A percentile compares a stretch with the other conserved stretches of the same genome.
Evolutionary conservation across 2,329 filamentous ascomycete species (phyloP).

Genomic region (Aspergillus fructus): DNA sequence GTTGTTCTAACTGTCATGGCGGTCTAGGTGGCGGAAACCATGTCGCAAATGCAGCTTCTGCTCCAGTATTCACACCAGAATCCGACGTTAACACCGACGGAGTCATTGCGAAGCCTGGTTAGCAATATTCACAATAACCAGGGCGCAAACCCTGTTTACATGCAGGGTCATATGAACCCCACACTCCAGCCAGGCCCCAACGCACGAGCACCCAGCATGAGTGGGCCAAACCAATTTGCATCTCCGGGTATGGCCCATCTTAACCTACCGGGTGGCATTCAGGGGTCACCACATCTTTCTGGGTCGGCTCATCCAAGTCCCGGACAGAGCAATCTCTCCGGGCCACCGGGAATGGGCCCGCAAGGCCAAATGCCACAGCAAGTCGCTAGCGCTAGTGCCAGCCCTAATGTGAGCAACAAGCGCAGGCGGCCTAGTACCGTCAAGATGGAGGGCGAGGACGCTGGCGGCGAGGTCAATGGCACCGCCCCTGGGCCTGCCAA

Average conservation of each 20-base stretch:
- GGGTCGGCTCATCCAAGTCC: constrained; percentile 50
- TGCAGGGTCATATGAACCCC: constrained; percentile 32
- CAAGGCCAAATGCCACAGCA: constrained; percentile 57
- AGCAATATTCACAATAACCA: constrained; percentile 42
- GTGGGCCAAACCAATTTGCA: constrained; percentile 53
- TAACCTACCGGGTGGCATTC: constrained; percentile 44
- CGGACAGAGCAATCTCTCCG: constrained; percentile 45
- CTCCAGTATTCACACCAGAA: constrained; percentile 58
- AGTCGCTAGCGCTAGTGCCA: constrained; percentile 59
- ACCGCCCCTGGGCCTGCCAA: constrained; percentile 38
- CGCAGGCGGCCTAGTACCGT: constrained; percentile 59
- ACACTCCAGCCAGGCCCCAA: constrained; percentile 38
- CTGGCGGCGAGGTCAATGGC: constrained; percentile 51
- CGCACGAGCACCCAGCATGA: constrained; percentile 46
- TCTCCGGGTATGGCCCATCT: constrained; percentile 59
- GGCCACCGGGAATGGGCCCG: constrained; percentile 54
- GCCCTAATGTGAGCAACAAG: constrained; percentile 61
- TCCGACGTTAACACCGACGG: constrained; percentile 51
- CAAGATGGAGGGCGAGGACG: constrained; percentile 59
- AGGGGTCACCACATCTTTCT: constrained; percentile 54
- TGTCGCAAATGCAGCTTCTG: constrained; percentile 62
- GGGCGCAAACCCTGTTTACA: constrained; percentile 30
- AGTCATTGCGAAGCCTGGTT: constrained; percentile 57
- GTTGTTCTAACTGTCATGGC: not conserved
- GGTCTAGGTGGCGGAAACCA: constrained; percentile 61